These are phyloP conservation scores for Brassica carinata DNA, from an alignment of 345 rosid species.

Conservation along the genomic window DNA sequence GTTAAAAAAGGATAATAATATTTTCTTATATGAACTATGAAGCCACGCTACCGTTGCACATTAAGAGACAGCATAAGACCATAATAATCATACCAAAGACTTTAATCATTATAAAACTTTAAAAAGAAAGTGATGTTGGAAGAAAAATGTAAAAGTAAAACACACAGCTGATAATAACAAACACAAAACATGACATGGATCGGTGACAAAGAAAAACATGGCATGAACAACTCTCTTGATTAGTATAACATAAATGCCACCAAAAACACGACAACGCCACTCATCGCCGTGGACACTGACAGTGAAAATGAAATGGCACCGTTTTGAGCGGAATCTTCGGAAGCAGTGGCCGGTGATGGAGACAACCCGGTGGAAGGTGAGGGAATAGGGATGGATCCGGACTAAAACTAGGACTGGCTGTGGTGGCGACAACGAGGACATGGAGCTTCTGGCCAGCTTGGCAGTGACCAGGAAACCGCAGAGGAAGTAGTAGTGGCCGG, in stretches of 20 bases:
- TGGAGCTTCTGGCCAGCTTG: constrained; percentile 8
- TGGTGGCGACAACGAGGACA: background rate
- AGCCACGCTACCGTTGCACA: constrained; percentile 1
- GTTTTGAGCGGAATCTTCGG: constrained; percentile 1
- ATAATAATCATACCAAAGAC: background rate
- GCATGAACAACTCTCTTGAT: background rate
- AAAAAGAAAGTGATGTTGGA: background rate
- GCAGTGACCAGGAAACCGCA: constrained; percentile 4
- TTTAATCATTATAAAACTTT: background rate
- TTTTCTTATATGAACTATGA: background rate
- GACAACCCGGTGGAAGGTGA: background rate
- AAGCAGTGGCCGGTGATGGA: constrained; percentile 3
- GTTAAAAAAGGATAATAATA: background rate
- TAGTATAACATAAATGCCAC: background rate
- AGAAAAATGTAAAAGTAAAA: background rate
- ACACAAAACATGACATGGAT: background rate
- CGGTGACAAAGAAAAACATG: background rate
- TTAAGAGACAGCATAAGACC: background rate
- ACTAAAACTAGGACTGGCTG: background rate
- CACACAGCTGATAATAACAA: background rate
- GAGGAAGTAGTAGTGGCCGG: constrained; percentile 7
- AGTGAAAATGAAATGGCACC: background rate
- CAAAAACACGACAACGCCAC: constrained; percentile 8
- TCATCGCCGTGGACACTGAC: background rate
- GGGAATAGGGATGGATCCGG: background rate